Evolutionary conservation across 2,329 filamentous ascomycete genomes (phyloP), one percentile per base, ranked within the genome.

Genomic region (Leptographium radiaticola): DNA sequence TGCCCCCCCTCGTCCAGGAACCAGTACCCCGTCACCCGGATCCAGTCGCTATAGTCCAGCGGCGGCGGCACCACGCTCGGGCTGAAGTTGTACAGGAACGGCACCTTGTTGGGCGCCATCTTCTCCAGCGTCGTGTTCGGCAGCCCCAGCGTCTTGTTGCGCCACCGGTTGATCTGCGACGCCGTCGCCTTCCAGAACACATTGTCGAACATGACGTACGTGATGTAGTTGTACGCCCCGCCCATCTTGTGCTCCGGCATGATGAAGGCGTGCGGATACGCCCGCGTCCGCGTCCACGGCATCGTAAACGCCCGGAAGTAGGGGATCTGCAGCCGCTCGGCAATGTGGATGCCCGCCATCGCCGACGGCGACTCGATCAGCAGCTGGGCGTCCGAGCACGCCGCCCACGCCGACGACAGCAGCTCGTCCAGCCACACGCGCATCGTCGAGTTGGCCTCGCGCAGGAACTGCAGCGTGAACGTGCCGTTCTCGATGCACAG

Each of bases 271-370:
- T 98, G 93, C 2, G 93, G 93, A 62, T 98, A 98, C 0, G 91
- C 89, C 52, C 93, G 79, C 16, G 93, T 98, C 49, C 90, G 83
- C 0, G 93, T 95, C 93, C 93, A 98, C 0, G 93, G 93, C 93
- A 98, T 98, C 18, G 89, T 95, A 65, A 98, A 98, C 0, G 90
- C 91, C 54, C 93, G 83, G 72, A 97, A 97, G 67, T 98, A 98
- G 0, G 93, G 93, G 46, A 98, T 94, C 15, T 81, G 77, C 2
- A 98, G 76, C 30, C 89, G 89, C 70, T 98, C 93, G 1, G 93
- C 93, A 60, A 98, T 95, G 67, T 98, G 93, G 53, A 98, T 95
- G 31, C 93, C 93, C 0, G 86, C 89, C 93, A 98, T 98, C 15
- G 93, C 89, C 55, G 88, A 95, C 0, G 93, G 93, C 48, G 88